Evolutionary conservation across 345 rosid species (phyloP).

Genomic region (Melastoma malabathricum): DNA sequence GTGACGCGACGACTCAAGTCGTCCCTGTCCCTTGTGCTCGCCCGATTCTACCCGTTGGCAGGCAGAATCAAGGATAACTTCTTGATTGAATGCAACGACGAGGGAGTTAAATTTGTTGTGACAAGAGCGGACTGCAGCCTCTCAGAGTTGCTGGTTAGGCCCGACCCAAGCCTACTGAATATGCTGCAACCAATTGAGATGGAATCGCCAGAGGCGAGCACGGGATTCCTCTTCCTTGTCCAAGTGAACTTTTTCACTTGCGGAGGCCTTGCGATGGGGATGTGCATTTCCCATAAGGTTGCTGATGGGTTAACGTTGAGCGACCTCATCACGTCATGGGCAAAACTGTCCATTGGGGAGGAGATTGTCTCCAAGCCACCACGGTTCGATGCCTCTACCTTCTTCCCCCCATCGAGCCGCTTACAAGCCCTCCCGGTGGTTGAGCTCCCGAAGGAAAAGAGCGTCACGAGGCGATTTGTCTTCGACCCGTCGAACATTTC

Average conservation of each 20-base stretch:
- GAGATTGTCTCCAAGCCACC: not conserved
- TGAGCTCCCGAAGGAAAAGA: not conserved
- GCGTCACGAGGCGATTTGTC: constrained; percentile 2
- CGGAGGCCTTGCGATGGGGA: constrained; percentile 17
- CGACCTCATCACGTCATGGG: constrained; percentile 11
- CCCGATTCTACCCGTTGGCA: constrained; percentile 17
- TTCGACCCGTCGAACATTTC: not conserved
- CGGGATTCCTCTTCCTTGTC: constrained; percentile 16
- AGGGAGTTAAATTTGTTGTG: constrained; percentile 12
- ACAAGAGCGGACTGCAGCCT: constrained; percentile 9
- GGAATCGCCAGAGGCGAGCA: constrained; percentile 5
- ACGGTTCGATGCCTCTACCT: not conserved
- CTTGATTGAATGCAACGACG: constrained; percentile 16
- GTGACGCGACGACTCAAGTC: constrained; percentile 9
- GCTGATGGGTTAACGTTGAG: constrained; percentile 8
- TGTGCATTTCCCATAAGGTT: constrained; percentile 16
- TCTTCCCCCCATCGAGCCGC: constrained; percentile 9
- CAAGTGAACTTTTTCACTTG: constrained; percentile 16
- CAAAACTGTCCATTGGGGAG: not conserved
- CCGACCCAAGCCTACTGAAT: too few relatives aligned
- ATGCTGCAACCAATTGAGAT: constrained; percentile 8
- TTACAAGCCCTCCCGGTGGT: not conserved
- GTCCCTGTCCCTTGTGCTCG: constrained; percentile 12
- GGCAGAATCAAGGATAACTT: constrained; percentile 12
- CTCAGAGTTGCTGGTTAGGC: constrained; percentile 9